Evolutionary conservation across 306 rosid species (phyloP), one percentile per base, ranked within the genome.

Genomic region (Luffa acutangula): DNA sequence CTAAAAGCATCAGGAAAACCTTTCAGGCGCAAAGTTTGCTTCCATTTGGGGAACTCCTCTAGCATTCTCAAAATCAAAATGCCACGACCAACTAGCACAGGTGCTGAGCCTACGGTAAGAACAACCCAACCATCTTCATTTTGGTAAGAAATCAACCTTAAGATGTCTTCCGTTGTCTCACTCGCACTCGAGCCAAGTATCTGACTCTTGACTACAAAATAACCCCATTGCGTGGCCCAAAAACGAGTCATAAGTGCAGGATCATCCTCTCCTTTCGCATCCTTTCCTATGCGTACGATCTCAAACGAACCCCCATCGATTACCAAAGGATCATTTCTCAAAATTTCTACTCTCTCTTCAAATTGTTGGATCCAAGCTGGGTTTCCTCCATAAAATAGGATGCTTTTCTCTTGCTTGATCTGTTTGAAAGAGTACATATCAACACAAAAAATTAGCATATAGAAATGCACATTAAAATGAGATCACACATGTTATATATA

Each of bases 51-150:
- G 36, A 81, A 85, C 63, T 89, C 90, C 1, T 82, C 83, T 2
- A 89, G 25, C 2, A 88, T 85, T 49, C 73, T 84, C 58, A 88
- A 10, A 7, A 86, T 45, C 7, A 84, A 37, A 53, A 70, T 12
- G 0, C 92, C 92, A 49, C 84, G 89, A 0, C 92, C 90, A 14
- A 73, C 69, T 2, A 72, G 12, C 63, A 85, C 74, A 54, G 86
- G 89, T 0, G 79, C 77, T 0, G 88, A 79, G 1, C 92, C 93
- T 7, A 84, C 87, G 78, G 60, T 80, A 0, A 90, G 76, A 39
- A 91, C 78, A 4, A 77, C 86, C 91, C 92, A 91, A 17, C 92
- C 92, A 3, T 48, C 76, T 41, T 89, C 92, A 37, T 85, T 86
- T 81, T 91, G 88, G 85, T 86, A 87, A 0, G 92, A 86, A 18